Evolutionary conservation across 2,329 filamentous ascomycete species (phyloP), one percentile per base, ranked within the genome.

Genomic region (Neonectria sp.): DNA sequence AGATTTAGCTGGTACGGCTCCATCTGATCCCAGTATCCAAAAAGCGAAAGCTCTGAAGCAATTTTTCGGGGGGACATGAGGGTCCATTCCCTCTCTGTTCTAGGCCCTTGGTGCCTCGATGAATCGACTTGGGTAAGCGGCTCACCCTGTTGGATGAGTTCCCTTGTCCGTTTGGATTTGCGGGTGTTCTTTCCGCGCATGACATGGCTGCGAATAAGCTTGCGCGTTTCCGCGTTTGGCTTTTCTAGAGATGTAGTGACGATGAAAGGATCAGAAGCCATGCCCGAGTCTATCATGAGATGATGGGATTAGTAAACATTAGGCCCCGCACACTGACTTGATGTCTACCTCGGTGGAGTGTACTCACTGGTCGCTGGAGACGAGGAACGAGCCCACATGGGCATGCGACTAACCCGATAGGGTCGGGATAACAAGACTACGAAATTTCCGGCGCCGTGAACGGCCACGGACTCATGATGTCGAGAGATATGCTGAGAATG

Each of bases 111-210:
- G 12, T 5, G 2, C 2, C n/a, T 25, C 33, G 24, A n/a, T 53
- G 51, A 53, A 48, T 35, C 27, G 15, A 3, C 21, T 40, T 49
- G 60, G n/a, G 61, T 45, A 6, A 15, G 15, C 4, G 45, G 2
- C 3, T 11, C 27, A 6, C 33, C 15, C 6, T 51, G 27, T 8
- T 46, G 25, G 17, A 45, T 49, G 15, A 57, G 35, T 46, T 63
- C 60, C 37, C 53, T 58, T 45, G 53, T 31, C 15, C 53, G 55
- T 64, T 63, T 59, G 9, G 57, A 27, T 33, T 57, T 62, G 15
- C 74, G 68, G 15, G 64, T 71, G 33, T 77, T 77, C 55, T 76
- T 76, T 3, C 73, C 75, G 15, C 73, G 73, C 75, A 77, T 77
- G 11, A 76, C 74, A 74, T 77, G 73, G 63, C 75, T 75, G 46